These are phyloP conservation scores for Capronia coronata DNA, from an alignment of 2,329 filamentous ascomycete genomes.

Conservation along the genomic window DNA sequence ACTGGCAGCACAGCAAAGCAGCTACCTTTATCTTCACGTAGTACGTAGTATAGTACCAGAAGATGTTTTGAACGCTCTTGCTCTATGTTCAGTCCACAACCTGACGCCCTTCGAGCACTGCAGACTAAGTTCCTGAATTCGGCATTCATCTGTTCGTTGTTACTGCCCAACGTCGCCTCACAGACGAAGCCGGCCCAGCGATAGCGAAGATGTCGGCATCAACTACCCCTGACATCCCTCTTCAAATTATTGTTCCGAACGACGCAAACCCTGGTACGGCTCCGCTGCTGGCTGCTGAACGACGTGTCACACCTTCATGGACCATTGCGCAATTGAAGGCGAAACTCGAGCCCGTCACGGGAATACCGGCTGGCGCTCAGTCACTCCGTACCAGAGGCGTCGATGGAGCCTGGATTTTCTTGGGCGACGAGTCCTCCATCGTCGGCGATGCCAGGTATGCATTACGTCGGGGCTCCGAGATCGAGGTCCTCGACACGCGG, in stretches of 20 bases:
- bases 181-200: not conserved
- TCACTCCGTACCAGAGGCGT: conserved; percentile 60
- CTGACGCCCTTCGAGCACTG: too few relatives aligned
- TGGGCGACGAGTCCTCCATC: conserved; percentile 13
- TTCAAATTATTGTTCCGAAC: conserved; percentile 28
- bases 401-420: conserved; percentile 15
- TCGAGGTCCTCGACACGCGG: conserved; percentile 35
- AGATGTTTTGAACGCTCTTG: too few relatives aligned
- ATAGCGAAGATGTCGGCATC: conserved; percentile 21
- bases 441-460: conserved; percentile 28
- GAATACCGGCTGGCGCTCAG: conserved; percentile 75
- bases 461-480: conserved; percentile 38
- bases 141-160: too few relatives aligned
- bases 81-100: too few relatives aligned
- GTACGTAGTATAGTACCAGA: too few relatives aligned
- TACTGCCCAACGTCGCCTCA: too few relatives aligned
- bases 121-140: too few relatives aligned
- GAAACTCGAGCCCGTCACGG: conserved; percentile 88
- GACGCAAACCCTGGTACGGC: conserved; percentile 26
- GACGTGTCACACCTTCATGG: conserved; percentile 89
- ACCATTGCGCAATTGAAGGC: conserved; percentile 73
- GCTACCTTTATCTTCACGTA: too few relatives aligned
- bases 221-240: conserved; percentile 29
- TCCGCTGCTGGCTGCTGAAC: conserved; percentile 61
- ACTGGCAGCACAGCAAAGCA: too few relatives aligned